Evolutionary conservation across 177 flowering plant genomes (phyloP), one percentile per base, ranked within the genome.

Genomic region (Tripterygium wilfordii): DNA sequence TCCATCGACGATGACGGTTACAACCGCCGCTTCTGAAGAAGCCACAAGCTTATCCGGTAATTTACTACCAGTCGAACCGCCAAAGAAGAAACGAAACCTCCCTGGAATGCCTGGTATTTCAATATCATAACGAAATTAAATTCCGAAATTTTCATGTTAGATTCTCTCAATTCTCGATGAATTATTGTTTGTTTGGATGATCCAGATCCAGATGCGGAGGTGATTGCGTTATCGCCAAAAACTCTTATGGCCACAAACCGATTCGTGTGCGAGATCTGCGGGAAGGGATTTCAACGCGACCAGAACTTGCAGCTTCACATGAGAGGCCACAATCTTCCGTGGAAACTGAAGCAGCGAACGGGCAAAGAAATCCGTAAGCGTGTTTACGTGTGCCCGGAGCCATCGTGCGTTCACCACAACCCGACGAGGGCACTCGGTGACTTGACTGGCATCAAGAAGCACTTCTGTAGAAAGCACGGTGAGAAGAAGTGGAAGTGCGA

Each of bases 401-500:
- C 75, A 0, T 57, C 81, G 6, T 91, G 98, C 62, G 78, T 88
- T 8, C 98, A 91, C 54, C 92, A 91, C 62, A 68, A 76, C 49
- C 96, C 96, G 8, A 36, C 84, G 3, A 49, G 98, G 37, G 98
- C 98, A 8, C 72, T 91, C 8, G 98, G 98, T 19, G 98, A 90
- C 35, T 77, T 90, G 24, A 90, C 97, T 7, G 98, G 98, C 8
- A 91, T 91, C 42, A 91, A 91, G 66, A 91, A 91, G 58, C 98
- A 91, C 61, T 91, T 79, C 52, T 79, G 84, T 49, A 43, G 98
- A 44, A 91, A 91, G 53, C 98, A 91, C 48, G 96, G 98, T 23
- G 98, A 88, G 81, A 91, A 91, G 91, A 91, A 85, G 61, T 88
- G 78, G 79, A 85, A 91, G 69, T 91, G 98, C 63, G 92, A 88